Evolutionary conservation across 352 stramenopile genomes (phyloP).

Genomic region (Pythium insidiosum): DNA sequence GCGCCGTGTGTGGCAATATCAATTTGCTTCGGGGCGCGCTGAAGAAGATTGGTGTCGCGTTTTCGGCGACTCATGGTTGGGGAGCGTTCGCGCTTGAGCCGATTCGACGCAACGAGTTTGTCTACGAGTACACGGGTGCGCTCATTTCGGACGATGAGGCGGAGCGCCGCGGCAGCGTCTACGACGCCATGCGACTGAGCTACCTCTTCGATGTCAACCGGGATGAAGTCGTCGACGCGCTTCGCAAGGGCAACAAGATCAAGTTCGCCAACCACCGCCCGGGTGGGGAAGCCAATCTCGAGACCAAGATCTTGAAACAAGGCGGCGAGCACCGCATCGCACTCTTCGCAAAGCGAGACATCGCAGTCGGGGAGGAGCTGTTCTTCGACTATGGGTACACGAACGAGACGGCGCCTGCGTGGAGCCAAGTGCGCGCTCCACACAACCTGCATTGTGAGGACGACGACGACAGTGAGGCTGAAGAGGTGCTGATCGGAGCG

Average conservation of each 20-base stretch:
- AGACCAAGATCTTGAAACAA: slow-evolving; percentile 74
- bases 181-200: slow-evolving; percentile 57
- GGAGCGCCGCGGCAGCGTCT: slow-evolving; percentile 75
- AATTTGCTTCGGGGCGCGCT: slow-evolving; percentile 44
- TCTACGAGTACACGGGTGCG: slow-evolving; percentile 68
- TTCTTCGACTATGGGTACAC: slow-evolving; percentile 82
- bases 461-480: slow-evolving; percentile 8
- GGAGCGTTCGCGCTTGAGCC: slow-evolving; percentile 56
- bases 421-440: slow-evolving; percentile 32
- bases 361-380: slow-evolving; percentile 73
- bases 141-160: slow-evolving; percentile 70
- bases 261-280: slow-evolving; percentile 88
- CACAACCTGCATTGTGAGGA: slow-evolving; percentile 12
- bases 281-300: slow-evolving; percentile 58
- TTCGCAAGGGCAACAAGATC: slow-evolving; percentile 91
- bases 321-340: slow-evolving; percentile 89
- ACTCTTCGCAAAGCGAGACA: slow-evolving; percentile 85
- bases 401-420: slow-evolving; percentile 46
- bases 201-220: slow-evolving; percentile 93
- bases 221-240: slow-evolving; percentile 89
- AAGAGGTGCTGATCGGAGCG: not conserved
- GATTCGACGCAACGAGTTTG: slow-evolving; percentile 61
- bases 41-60: slow-evolving; percentile 59
- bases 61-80: slow-evolving; percentile 64
- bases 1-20: slow-evolving; percentile 48